Base-by-base conservation (phyloP, 192 early-diverging fungal genomes). In the Lobosporangium transversale region DNA sequence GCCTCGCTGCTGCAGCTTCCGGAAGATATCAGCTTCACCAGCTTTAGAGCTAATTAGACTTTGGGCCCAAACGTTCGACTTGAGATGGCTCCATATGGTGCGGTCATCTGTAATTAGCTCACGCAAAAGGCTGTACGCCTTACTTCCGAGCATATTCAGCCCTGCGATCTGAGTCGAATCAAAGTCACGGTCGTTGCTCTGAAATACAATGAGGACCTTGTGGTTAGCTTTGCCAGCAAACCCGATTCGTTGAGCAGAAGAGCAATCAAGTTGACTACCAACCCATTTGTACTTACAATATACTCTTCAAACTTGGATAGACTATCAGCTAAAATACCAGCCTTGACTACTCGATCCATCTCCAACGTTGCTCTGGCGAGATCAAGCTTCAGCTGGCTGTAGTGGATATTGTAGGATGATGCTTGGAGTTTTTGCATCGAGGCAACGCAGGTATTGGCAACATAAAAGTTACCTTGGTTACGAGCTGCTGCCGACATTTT, bases 401-500 rank as follows among this genome's bases (percentile, higher is more conserved):
- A 43, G 21, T 54, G 64, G 1, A 70, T 66, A 29, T 82, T 57
- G 33, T 66, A 60, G 8, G 32, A 26, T 15, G 70, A 33, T 17
- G 81, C 67, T 18, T 50, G 70, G 15, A 79, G 63, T 40, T 56
- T 48, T 40, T 65, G 64, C 61, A 82, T 68, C 33, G 68, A 59
- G 0, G 49, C 24, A n/a, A 86, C 61, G 55, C 84, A 87, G 7
- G 78, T 62, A 6, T 65, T 64, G n/a, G 90, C 87, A 2, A 91
- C 86, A 29, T 61, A 67, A 65, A 87, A 86, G 56, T 87, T 84
- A 3, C 80, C 68, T 66, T 92, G 91, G 2, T 83, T 60, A 26
- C 81, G 70, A 1, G 91, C 89, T n/a, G 89, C 89, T 17, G 83
- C 78, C 1, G 80, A 65, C 75, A 91, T 85, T 43, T 64, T 43